These are phyloP conservation scores for Tephrocybe rancida DNA, from an alignment of 768 basidiomycete species.

Conservation along the genomic window DNA sequence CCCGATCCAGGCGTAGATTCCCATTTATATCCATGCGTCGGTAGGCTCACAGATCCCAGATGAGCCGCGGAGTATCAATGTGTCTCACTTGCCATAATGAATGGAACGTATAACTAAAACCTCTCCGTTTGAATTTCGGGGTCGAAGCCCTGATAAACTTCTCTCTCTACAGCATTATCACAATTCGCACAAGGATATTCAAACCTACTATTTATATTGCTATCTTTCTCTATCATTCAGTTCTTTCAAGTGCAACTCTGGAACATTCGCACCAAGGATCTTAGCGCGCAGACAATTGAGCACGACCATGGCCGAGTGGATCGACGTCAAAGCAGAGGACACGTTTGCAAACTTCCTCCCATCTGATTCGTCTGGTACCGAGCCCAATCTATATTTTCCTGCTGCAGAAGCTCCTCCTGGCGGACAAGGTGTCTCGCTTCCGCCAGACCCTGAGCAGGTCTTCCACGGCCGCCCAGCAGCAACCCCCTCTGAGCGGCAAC, in stretches of 20 bases:
- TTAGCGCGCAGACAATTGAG: too few relatives aligned
- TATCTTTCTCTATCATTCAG: constrained; percentile 10
- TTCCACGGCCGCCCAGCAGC: constrained; percentile 14
- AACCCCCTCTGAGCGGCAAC: constrained; percentile 34
- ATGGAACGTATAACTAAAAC: constrained; percentile 19
- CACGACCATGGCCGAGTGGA: constrained; percentile 17
- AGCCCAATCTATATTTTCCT: constrained; percentile 9
- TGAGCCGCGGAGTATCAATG: constrained; percentile 22
- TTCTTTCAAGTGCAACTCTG: too few relatives aligned
- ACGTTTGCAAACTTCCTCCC: constrained; percentile 3
- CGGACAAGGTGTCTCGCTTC: constrained; percentile 15
- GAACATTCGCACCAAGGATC: too few relatives aligned
- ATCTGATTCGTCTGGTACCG: constrained; percentile 10
- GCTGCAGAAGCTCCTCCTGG: constrained; percentile 7
- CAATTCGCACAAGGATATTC: constrained; percentile 6
- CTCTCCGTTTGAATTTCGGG: constrained; percentile 24
- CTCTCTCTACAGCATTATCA: constrained; percentile 13
- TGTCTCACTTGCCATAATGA: constrained; percentile 23
- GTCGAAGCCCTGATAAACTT: constrained; percentile 23
- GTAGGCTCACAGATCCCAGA: constrained; percentile 9
- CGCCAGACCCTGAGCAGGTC: constrained; percentile 15
- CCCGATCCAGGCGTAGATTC: constrained; percentile 17
- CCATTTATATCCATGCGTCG: constrained; percentile 17
- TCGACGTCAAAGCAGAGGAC: constrained; percentile 16
- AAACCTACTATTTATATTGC: constrained; percentile 17